Conservation (phyloP, 2,329 filamentous ascomycete genomes). For the Huntiella moniliformis region DNA sequence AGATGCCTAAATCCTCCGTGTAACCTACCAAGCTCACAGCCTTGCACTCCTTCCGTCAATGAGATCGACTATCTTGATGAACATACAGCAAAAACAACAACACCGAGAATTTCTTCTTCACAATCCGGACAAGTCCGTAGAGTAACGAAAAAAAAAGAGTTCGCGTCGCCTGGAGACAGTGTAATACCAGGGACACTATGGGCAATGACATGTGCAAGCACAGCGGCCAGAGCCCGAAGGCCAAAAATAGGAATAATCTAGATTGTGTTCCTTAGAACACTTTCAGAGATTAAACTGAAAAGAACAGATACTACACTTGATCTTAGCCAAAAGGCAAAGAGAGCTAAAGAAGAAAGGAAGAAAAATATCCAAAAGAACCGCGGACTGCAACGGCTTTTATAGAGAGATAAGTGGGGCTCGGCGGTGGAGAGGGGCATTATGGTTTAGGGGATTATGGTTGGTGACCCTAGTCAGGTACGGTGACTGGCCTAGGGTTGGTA, state of each 20-base stretch:
- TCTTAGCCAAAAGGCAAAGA: conserved; percentile 48
- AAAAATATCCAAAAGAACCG: too few species aligned
- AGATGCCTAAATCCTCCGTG: too few species aligned
- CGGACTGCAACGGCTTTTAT: too few species aligned
- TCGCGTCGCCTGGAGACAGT: conserved; percentile 14
- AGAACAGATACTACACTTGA: conserved; percentile 96
- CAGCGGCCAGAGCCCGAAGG: conserved; percentile 10
- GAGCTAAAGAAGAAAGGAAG: conserved; percentile 12
- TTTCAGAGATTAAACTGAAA: conserved; percentile 96
- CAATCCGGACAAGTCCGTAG: conserved; percentile 4
- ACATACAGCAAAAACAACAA: background rate
- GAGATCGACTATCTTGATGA: too few species aligned
- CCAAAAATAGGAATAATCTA: conserved; percentile 65
- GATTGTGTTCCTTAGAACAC: conserved; percentile 50
- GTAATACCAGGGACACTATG: conserved; percentile 13
- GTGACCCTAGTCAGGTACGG: too few species aligned
- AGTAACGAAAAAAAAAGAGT: conserved; percentile 11
- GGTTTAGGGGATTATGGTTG: too few species aligned
- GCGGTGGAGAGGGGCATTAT: too few species aligned
- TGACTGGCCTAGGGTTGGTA: too few species aligned
- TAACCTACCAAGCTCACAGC: too few species aligned
- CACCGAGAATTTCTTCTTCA: background rate
- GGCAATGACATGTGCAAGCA: conserved; percentile 12
- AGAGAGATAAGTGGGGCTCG: too few species aligned
- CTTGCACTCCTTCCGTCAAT: too few species aligned